Evolutionary conservation across 495 filamentous ascomycete genomes (phyloP).

Genomic region (Pseudevernia furfuracea): DNA sequence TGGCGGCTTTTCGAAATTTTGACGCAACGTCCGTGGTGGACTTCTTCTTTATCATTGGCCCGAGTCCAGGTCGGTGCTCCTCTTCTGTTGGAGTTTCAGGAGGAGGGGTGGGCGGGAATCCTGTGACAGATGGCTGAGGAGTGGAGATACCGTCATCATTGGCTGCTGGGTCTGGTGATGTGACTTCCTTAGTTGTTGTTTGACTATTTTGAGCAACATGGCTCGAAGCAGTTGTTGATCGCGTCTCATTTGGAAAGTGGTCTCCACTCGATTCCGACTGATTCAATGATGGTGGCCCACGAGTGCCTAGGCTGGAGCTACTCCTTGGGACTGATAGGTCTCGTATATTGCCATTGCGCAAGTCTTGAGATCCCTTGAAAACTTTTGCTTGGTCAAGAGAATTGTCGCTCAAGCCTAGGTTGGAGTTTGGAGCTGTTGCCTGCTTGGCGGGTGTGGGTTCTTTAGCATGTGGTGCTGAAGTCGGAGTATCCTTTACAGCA

Average conservation of each 20-base stretch:
- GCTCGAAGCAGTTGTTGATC: conserved; percentile 15
- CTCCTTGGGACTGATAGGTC: background rate
- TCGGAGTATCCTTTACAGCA: conserved; percentile 14
- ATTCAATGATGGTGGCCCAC: conserved; percentile 1
- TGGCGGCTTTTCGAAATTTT: conserved; percentile 76
- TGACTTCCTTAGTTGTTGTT: conserved; percentile 2
- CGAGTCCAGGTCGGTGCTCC: conserved; percentile 65
- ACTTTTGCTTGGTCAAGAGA: background rate
- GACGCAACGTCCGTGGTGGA: conserved; percentile 63
- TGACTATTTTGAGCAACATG: conserved; percentile 11
- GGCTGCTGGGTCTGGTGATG: conserved; percentile 5
- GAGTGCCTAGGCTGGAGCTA: background rate
- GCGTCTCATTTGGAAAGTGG: conserved; percentile 16
- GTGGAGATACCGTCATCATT: conserved; percentile 6
- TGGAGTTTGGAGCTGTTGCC: background rate
- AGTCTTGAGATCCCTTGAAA: conserved; percentile 1
- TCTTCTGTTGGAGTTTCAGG: conserved; percentile 35
- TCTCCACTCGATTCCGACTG: conserved; percentile 8
- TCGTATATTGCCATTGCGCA: conserved; percentile 1
- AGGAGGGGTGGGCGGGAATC: conserved; percentile 20
- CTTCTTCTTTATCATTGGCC: conserved; percentile 83
- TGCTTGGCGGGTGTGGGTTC: background rate
- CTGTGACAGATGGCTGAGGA: conserved; percentile 7
- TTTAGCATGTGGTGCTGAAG: background rate
- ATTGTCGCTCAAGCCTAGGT: background rate